Conservation (phyloP, 768 basidiomycete genomes). For the Ephemerocybe angulata region DNA sequence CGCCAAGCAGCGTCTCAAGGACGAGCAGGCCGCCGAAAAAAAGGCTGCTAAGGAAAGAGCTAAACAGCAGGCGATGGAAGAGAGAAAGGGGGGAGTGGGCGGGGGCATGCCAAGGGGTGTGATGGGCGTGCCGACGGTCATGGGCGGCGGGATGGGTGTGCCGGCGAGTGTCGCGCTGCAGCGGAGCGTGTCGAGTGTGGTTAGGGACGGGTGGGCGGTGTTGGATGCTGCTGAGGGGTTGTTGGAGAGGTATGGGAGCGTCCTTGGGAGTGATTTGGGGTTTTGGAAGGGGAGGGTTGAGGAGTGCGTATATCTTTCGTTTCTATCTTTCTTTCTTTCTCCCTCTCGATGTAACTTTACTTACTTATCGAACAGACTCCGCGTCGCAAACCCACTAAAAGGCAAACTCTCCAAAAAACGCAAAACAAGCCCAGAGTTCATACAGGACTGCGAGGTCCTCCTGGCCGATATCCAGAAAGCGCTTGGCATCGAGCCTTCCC, state of each 20-base stretch:
- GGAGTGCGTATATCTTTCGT: background rate
- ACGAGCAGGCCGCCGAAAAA: too few species aligned
- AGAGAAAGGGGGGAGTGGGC: background rate
- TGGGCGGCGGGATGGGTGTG: background rate
- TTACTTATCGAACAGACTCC: background rate
- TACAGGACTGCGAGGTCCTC: background rate
- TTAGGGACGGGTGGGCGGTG: background rate
- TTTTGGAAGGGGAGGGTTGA: background rate
- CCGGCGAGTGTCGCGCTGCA: background rate
- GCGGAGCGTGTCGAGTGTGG: background rate
- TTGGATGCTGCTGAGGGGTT: background rate
- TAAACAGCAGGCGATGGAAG: background rate
- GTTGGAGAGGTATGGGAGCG: background rate
- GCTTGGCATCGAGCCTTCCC: background rate
- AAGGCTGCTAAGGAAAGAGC: background rate
- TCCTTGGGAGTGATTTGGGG: background rate
- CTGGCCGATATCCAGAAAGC: background rate
- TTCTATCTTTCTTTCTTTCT: background rate
- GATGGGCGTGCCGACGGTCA: too few species aligned
- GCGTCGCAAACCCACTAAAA: background rate
- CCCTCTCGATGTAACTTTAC: background rate
- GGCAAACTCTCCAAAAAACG: slow-evolving; percentile 3
- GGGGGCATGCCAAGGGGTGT: too few species aligned
- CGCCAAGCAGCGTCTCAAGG: background rate
- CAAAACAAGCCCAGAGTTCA: background rate